Evolutionary conservation across 805 yeast genomes (phyloP).

Genomic region (Yamadazyma olivae): DNA sequence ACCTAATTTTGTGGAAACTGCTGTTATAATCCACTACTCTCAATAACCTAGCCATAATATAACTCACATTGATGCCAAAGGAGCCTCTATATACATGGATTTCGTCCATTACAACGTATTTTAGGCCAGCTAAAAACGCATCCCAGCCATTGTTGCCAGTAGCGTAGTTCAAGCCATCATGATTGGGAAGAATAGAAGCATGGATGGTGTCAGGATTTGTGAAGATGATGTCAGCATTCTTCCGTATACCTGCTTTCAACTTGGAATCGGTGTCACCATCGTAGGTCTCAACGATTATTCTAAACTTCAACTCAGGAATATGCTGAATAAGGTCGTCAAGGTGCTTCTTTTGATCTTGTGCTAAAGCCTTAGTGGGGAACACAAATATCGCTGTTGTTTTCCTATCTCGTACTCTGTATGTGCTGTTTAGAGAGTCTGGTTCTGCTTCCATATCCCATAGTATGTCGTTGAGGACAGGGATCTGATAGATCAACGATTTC

Average conservation of each 20-base stretch:
- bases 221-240: slow-evolving; percentile 73
- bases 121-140: slow-evolving; percentile 59
- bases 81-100: slow-evolving; percentile 86
- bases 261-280: slow-evolving; percentile 88
- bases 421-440: slow-evolving; percentile 1
- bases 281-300: slow-evolving; percentile 67
- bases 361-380: slow-evolving; percentile 96
- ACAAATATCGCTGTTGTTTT: slow-evolving; percentile 74
- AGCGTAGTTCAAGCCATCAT: slow-evolving; percentile 22
- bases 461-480: slow-evolving; percentile 64
- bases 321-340: slow-evolving; percentile 53
- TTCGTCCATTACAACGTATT: slow-evolving; percentile 78
- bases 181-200: slow-evolving; percentile 76
- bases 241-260: slow-evolving; percentile 52
- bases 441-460: slow-evolving; percentile 34
- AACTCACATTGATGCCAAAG: slow-evolving; percentile 90
- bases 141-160: slow-evolving; percentile 55
- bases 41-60: slow-evolving; percentile 75
- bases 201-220: slow-evolving; percentile 96
- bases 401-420: slow-evolving; percentile 11
- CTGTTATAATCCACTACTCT: slow-evolving; percentile 52
- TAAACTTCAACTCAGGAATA: slow-evolving; percentile 39
- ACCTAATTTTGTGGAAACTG: slow-evolving; percentile 48
- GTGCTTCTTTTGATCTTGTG: slow-evolving; percentile 94
- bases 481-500: slow-evolving; percentile 86